Conservation (phyloP, 805 yeast species). For the Metschnikowia sp. region DNA sequence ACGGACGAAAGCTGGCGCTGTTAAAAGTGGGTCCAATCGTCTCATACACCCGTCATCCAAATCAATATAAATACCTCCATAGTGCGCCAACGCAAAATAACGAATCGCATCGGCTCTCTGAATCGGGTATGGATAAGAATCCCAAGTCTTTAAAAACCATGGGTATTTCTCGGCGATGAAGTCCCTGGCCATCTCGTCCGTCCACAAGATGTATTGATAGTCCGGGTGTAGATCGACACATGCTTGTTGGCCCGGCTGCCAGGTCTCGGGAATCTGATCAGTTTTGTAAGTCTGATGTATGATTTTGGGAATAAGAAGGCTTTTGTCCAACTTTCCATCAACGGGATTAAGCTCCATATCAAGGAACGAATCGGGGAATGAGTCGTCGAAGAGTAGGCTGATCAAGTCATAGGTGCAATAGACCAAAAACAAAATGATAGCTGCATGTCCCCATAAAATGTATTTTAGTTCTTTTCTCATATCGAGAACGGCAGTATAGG, state of each 20-base stretch:
- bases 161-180: constrained; percentile 78
- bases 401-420: constrained; percentile 70
- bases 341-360: constrained; percentile 61
- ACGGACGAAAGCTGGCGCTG: constrained; percentile 81
- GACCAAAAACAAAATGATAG: constrained; percentile 50
- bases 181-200: constrained; percentile 76
- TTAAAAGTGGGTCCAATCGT: constrained; percentile 72
- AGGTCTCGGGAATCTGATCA: constrained; percentile 69
- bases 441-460: constrained; percentile 56
- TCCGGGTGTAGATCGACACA: constrained; percentile 83
- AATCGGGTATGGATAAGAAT: constrained; percentile 73
- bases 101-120: constrained; percentile 89
- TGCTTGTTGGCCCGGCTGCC: constrained; percentile 74
- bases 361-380: constrained; percentile 59
- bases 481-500: no score
- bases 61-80: constrained; percentile 89
- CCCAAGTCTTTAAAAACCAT: constrained; percentile 83
- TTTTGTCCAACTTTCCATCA: constrained; percentile 39
- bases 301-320: constrained; percentile 75
- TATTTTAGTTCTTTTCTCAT: constrained; percentile 68
- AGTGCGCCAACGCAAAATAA: constrained; percentile 77
- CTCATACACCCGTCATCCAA: constrained; percentile 85
- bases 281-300: constrained; percentile 93
- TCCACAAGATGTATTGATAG: constrained; percentile 86
- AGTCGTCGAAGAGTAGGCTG: constrained; percentile 69